Evolutionary conservation across 129 eudicot species (phyloP).

Genomic region (Solidago caesia): DNA sequence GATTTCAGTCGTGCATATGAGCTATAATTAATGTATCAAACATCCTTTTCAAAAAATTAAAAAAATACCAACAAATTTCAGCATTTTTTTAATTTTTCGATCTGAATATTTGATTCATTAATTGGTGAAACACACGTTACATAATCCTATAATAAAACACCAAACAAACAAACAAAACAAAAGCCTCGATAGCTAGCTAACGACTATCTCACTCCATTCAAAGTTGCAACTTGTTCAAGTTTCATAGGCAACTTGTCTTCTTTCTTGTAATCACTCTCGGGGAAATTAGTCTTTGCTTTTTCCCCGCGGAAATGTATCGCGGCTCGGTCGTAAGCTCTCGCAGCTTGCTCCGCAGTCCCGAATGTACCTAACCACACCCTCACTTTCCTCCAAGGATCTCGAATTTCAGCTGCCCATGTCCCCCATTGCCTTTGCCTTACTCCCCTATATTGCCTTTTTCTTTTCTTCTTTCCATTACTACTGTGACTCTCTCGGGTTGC

Average conservation of each 20-base stretch:
- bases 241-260: not conserved
- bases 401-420: constrained; percentile 54
- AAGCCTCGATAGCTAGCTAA: too few species aligned
- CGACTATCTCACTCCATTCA: too few species aligned
- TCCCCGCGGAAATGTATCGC: constrained; percentile 50
- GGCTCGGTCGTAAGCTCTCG: constrained; percentile 56
- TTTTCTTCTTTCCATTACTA: constrained; percentile 9
- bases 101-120: too few species aligned
- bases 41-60: too few species aligned
- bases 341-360: constrained; percentile 47
- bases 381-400: constrained; percentile 39
- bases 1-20: too few species aligned
- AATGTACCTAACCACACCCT: constrained; percentile 57
- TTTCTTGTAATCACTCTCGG: constrained; percentile 34
- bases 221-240: not conserved
- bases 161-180: too few species aligned
- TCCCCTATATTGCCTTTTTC: constrained; percentile 34
- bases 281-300: constrained; percentile 50
- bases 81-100: too few species aligned
- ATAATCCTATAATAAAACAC: too few species aligned
- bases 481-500: not conserved
- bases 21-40: too few species aligned
- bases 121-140: too few species aligned
- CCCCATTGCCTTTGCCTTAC: constrained; percentile 39
- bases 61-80: too few species aligned